Percentiles rank a stretch among this genome's conserved stretches.
These are phyloP conservation scores for Xylariaceae sp. DNA, from an alignment of 2,329 filamentous ascomycete species.

Conservation along the genomic window DNA sequence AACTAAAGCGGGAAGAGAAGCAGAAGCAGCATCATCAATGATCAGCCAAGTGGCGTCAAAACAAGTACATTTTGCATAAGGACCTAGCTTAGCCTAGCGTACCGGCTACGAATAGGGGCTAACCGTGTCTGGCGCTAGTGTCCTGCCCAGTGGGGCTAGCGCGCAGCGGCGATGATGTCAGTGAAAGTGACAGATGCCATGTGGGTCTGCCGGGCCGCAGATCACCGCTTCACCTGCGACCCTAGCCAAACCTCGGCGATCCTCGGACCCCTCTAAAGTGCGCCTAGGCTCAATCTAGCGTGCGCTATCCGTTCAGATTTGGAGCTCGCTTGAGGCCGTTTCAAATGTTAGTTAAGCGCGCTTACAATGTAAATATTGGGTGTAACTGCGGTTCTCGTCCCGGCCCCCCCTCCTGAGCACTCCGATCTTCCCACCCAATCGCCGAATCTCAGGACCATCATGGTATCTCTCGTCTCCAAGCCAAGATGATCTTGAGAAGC, in stretches of 20 bases:
- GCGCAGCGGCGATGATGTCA: too few species aligned
- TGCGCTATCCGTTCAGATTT: too few species aligned
- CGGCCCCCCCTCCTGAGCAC: not conserved
- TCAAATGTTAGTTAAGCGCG: not conserved
- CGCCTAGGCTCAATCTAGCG: too few species aligned
- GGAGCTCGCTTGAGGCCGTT: too few species aligned
- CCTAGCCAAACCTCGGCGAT: not conserved
- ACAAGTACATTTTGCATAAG: not conserved
- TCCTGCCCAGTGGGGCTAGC: not conserved
- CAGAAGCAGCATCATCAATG: not conserved
- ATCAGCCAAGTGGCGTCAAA: not conserved
- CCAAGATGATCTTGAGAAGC: constrained; percentile 27
- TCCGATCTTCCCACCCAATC: constrained; percentile 1
- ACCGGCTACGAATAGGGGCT: not conserved
- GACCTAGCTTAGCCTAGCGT: not conserved
- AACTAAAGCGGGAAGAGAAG: not conserved
- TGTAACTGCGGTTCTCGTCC: not conserved
- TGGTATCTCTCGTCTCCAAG: constrained; percentile 14
- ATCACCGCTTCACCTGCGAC: not conserved
- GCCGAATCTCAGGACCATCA: constrained; percentile 13
- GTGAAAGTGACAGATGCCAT: constrained; percentile 1
- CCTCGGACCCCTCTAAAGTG: constrained; percentile 9
- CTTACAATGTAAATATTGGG: not conserved
- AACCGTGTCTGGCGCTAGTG: not conserved
- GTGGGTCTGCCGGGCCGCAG: not conserved